Evolutionary conservation across 176 grass and related monocot genomes (phyloP), one percentile per base, ranked within the genome.

Genomic region (Carex pumila): DNA sequence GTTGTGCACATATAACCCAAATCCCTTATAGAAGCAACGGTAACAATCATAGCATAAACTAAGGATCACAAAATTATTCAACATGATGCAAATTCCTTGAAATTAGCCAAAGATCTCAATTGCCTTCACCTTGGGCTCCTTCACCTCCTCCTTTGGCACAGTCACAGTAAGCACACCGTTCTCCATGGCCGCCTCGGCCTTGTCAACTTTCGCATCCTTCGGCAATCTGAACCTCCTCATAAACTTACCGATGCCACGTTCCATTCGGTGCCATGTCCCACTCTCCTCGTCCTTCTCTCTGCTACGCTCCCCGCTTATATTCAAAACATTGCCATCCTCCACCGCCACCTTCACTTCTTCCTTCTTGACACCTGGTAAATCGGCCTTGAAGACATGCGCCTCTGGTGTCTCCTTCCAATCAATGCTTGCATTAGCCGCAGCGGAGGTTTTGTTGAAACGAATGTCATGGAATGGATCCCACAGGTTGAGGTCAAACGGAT

Each of bases 381-480:
- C 88, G 61, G 89, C 81, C 64, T 18, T 83, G 83, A 90, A 92
- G 55, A 90, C 83, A 85, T 92, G 91, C 79, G 71, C 83, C 18
- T 83, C 78, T 65, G 88, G 85, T 5, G 88, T 92, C 79, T 92
- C 91, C 71, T 84, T 92, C 91, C 88, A 92, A 69, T 92, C 88
- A 36, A 78, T 61, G 14, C 85, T 76, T 36, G 85, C 65, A 81
- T 86, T 84, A 45, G 3, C 65, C 61, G 37, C 61, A 80, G 36
- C 47, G 14, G 90, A 77, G 77, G 84, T 85, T 79, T 87, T 14
- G 57, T 78, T 19, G 11, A 30, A 59, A 63, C 14, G 54, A 34
- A 72, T 62, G 1, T 61, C 83, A 1, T 76, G 17, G 83, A 85
- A 66, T 12, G 85, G 76, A 54, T 86, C 85, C 53, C 77, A 87